phyloP scores from a whole-genome alignment of 1,284 basidiomycete species.

The Lignosus rhinocerotis region DNA sequence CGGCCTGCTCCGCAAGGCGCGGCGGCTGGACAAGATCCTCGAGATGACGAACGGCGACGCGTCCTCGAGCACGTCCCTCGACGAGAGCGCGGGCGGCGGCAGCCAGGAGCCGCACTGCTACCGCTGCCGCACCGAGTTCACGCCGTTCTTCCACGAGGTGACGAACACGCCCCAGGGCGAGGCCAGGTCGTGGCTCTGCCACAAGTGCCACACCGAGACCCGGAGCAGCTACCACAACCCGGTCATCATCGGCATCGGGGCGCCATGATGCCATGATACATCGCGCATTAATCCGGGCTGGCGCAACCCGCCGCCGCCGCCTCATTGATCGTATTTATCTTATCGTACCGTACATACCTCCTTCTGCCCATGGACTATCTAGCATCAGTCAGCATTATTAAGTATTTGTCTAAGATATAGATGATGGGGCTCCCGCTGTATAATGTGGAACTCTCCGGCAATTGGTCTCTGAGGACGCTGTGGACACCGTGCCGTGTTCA shows the following conservation, averaged over 20 bases:
- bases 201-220: conserved; percentile 52
- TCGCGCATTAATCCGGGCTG: too few relatives aligned
- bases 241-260: conserved; percentile 24
- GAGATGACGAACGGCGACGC: conserved; percentile 21
- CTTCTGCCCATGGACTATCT: too few relatives aligned
- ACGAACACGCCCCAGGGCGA: conserved; percentile 20
- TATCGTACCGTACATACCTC: too few relatives aligned
- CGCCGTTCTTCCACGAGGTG: conserved; percentile 41
- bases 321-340: too few relatives aligned
- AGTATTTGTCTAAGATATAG: too few relatives aligned
- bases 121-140: conserved; percentile 40
- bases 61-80: conserved; percentile 1
- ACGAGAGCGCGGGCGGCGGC: neutral
- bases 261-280: conserved; percentile 8
- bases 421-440: too few relatives aligned
- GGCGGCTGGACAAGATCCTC: conserved; percentile 73
- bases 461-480: too few relatives aligned
- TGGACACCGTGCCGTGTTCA: too few relatives aligned
- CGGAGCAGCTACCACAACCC: conserved; percentile 23
- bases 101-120: conserved; percentile 34
- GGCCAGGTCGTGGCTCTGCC: conserved; percentile 47
- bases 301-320: too few relatives aligned
- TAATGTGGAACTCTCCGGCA: too few relatives aligned
- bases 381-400: too few relatives aligned
- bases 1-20: conserved; percentile 83